Percentiles rank a stretch among this genome's conserved stretches.
Conservation (phyloP, 2,329 filamentous ascomycete species). For the Penicillium glabrum region DNA sequence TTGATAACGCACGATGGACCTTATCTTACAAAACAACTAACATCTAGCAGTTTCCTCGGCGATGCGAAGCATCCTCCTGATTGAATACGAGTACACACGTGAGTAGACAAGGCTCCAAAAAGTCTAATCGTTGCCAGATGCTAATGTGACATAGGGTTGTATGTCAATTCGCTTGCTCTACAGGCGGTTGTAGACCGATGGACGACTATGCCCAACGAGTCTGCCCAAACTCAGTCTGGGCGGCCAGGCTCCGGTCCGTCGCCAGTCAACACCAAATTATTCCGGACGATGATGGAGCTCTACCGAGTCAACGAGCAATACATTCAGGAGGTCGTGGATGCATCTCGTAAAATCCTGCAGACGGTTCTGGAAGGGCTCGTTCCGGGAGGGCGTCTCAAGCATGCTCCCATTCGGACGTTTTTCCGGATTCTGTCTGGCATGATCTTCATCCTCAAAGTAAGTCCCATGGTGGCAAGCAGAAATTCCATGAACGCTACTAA, state of each 20-base stretch:
- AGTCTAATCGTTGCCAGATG: neutral
- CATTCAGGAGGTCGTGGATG: constrained; percentile 62
- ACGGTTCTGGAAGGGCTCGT: constrained; percentile 60
- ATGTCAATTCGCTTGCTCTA: constrained; percentile 88
- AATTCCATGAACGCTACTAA: neutral
- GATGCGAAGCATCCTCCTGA: constrained; percentile 75
- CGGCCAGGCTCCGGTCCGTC: constrained; percentile 27
- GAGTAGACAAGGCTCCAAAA: constrained; percentile 37
- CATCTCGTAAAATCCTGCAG: constrained; percentile 60
- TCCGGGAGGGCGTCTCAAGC: constrained; percentile 58
- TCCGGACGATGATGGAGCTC: constrained; percentile 43
- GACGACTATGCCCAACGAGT: constrained; percentile 63
- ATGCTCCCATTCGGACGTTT: constrained; percentile 63
- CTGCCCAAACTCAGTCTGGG: constrained; percentile 31
- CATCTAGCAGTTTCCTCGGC: constrained; percentile 50
- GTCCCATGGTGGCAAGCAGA: neutral
- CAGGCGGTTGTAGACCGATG: constrained; percentile 94
- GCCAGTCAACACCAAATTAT: constrained; percentile 33
- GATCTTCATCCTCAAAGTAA: constrained; percentile 63
- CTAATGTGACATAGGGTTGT: constrained; percentile 52
- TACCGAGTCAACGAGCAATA: constrained; percentile 62
- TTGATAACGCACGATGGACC: neutral
- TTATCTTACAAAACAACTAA: constrained; percentile 18
- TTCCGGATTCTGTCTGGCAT: constrained; percentile 65
- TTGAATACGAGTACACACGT: constrained; percentile 93